Base-by-base conservation (phyloP, 2,329 filamentous ascomycete species). In the Fusarium veterinarium region DNA sequence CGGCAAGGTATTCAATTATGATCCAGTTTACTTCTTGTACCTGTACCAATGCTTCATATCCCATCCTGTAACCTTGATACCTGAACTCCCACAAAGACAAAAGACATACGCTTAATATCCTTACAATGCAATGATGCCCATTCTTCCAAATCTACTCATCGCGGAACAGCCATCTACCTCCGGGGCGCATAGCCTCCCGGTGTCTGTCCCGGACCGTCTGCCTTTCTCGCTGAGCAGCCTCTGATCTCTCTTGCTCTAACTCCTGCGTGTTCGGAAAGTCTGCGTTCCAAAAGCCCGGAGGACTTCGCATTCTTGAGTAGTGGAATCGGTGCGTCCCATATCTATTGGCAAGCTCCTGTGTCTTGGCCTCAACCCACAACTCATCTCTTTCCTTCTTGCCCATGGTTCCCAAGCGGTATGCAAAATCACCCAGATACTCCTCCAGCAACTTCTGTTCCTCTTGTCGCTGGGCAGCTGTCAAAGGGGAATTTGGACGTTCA, bases 231-330 rank as follows among this genome's bases (percentile, higher is more conserved):
- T 86, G 86, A n/a, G 85, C 86, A 1, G 92, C 92, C 78, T 91
- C 90, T 67, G 87, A 86, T 64, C 88, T 88, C 76, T 95, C 90
- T 58, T 86, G 84, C 74, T 89, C 85, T 33, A 91, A 82, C 81
- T 98, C 93, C 80, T 98, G 96, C 3, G 96, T 98, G 31, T 85
- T 90, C 3, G 95, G 95, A 79, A 99, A 97, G 75, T 97, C 95
- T 4, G 92, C 88, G 60, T 93, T 88, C 96, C 96, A 99, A 79
- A 94, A 98, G 0, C 95, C 95, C 4, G 94, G 94, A 17, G 96
- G 95, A 14, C 92, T 94, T 48, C 84, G 86, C 70, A 89, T 87
- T 56, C 94, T 88, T 67, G 91, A 89, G 80, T 92, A 95, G 33
- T 90, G 87, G 75, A 95, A 89, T 62, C 92, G 88, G 81, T 98